Conservation (phyloP, 768 basidiomycete genomes). For the Mycena crocata region DNA sequence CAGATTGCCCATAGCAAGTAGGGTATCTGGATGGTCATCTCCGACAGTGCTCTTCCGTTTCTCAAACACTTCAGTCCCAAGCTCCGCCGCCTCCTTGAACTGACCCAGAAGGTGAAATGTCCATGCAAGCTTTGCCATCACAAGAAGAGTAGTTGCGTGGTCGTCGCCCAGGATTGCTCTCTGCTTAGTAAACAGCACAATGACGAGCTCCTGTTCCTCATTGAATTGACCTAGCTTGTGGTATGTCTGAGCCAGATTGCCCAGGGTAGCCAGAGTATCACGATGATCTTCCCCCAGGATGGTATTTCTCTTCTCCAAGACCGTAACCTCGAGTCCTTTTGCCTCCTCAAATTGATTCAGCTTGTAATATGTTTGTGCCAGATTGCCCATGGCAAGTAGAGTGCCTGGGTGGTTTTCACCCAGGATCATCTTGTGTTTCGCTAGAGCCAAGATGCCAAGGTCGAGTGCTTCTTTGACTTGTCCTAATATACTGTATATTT, state of each 20-base stretch:
- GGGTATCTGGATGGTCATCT: constrained; percentile 8
- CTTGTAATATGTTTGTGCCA: constrained; percentile 15
- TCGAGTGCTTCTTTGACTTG: not conserved
- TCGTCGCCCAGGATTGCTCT: not conserved
- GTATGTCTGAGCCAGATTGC: constrained; percentile 18
- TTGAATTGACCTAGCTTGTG: not conserved
- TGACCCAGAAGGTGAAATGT: too few species aligned
- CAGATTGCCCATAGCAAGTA: constrained; percentile 12
- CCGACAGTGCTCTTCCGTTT: not conserved
- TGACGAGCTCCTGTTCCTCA: not conserved
- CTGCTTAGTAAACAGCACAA: not conserved
- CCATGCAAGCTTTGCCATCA: too few species aligned
- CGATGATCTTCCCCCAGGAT: constrained; percentile 6
- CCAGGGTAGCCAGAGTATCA: constrained; percentile 10
- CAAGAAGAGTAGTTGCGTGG: constrained; percentile 1
- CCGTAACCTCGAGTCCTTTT: not conserved
- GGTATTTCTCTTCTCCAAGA: not conserved
- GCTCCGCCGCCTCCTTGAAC: too few species aligned
- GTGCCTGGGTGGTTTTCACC: constrained; percentile 9
- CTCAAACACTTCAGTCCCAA: too few species aligned
- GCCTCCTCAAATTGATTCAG: constrained; percentile 4
- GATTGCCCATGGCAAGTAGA: constrained; percentile 8
- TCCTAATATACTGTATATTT: not conserved
- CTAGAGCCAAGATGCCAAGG: not conserved
- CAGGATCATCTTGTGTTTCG: not conserved